Evolutionary conservation across 148 eudicot genomes (phyloP).

Genomic region (Heliosperma pusillum): DNA sequence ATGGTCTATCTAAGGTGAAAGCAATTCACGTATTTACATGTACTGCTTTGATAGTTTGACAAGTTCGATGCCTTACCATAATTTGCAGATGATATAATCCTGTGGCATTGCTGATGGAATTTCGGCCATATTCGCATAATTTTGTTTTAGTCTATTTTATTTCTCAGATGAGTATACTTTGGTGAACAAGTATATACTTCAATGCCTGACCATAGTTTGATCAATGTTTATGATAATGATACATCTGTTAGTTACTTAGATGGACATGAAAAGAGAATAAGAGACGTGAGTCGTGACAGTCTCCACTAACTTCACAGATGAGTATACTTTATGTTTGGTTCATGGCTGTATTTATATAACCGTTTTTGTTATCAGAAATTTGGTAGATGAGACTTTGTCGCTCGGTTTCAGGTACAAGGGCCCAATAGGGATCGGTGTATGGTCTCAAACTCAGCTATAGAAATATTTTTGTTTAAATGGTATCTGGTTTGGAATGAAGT

Average conservation of each 20-base stretch:
- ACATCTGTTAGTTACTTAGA: too few relatives aligned
- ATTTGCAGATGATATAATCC: not conserved
- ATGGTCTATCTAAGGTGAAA: conserved; percentile 85
- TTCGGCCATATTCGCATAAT: not conserved
- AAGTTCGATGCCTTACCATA: not conserved
- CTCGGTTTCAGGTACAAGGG: not conserved
- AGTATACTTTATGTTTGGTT: not conserved
- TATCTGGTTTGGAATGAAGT: not conserved
- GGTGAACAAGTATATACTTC: not conserved
- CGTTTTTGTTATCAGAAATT: not conserved
- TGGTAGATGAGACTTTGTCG: not conserved
- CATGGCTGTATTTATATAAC: not conserved
- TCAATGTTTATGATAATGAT: too few relatives aligned
- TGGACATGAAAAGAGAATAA: not conserved
- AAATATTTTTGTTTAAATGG: too few relatives aligned
- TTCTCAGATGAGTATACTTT: not conserved
- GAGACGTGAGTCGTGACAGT: not conserved
- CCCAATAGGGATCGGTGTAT: not conserved
- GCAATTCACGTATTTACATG: not conserved
- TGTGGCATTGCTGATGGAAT: conserved; percentile 1
- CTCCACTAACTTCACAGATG: not conserved
- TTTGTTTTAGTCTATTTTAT: not conserved
- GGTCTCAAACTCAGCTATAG: not conserved
- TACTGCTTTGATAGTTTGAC: not conserved
- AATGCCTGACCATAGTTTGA: too few relatives aligned